Base-by-base conservation (phyloP, 2,329 filamentous ascomycete species). In the Cephalotrichum gorgonifer region DNA sequence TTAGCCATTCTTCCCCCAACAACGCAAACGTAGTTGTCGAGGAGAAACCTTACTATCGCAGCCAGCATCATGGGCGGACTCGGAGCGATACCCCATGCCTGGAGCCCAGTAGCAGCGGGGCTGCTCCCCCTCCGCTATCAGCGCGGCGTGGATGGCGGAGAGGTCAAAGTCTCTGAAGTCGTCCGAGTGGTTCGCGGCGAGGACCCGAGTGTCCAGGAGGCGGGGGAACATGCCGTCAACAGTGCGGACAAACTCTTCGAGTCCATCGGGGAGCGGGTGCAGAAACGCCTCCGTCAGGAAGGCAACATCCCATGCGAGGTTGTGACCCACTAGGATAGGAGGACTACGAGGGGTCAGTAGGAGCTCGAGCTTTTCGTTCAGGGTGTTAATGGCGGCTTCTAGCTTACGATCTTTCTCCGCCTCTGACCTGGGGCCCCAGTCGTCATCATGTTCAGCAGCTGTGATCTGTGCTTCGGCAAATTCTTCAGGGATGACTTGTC, bases 271-370 rank as follows among this genome's bases (percentile, higher is more conserved):
- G 2, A 85, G 64, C 1, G 63, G 53, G 1, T 77, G 78, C 45
- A 84, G 67, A 59, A 86, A 86, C 2, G 72, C 74, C n/a, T 69
- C 63, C 59, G 83, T 81, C 31, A 85, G 62, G 56, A 84, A 84
- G 31, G 78, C 72, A 3, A 86, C 65, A 54, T 86, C 81, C 2
- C 75, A 73, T 53, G 85, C 78, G 51, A 79, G 68, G 55, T 86
- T 85, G 62, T 86, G 81, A 0, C 81, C 80, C 3, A 85, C 70
- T 1, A 85, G 56, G 1, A 79, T 55, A 38, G 25, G 50, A 51
- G 20, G 11, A n/a, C 23, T 14, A 20, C 23, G 44, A 35, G 2
- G 14, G 30, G 15, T 12, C 7, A 14, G 12, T 8, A 38, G 20
- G 4, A 15, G 26, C 4, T 35, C 6, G 9, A 46, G 3, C 20